Conservation (phyloP, 768 basidiomycete species). For the Panus rudis region DNA sequence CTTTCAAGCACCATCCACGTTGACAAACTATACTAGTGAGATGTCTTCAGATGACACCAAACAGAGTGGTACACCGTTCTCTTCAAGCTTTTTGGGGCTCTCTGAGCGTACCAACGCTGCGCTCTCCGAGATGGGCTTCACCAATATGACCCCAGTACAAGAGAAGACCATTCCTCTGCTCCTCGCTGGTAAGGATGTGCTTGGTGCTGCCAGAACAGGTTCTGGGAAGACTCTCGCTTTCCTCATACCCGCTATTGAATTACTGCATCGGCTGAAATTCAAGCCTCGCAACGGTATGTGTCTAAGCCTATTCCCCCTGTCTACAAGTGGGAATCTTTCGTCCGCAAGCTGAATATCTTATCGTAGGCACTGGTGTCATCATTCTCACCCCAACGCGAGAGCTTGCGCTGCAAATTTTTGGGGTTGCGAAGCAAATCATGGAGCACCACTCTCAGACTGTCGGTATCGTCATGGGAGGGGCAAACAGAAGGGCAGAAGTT, state of each 20-base stretch:
- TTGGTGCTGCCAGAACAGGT: constrained; percentile 81
- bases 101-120: background rate
- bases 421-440: constrained; percentile 91
- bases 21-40: no score
- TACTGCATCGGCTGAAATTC: constrained; percentile 80
- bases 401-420: constrained; percentile 88
- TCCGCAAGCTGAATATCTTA: background rate
- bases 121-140: background rate
- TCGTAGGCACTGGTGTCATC: constrained; percentile 77
- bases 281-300: constrained; percentile 78
- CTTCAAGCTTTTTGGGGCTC: background rate
- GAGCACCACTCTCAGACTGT: constrained; percentile 83
- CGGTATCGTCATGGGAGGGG: constrained; percentile 89
- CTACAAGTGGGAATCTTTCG: background rate
- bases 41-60: background rate
- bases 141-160: background rate
- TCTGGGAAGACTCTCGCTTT: constrained; percentile 90
- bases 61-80: background rate
- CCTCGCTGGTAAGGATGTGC: constrained; percentile 1
- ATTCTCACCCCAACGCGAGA: constrained; percentile 90
- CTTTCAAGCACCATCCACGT: no score
- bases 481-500: constrained; percentile 81
- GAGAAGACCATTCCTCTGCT: background rate
- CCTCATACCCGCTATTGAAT: constrained; percentile 78
- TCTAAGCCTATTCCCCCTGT: no score